These are phyloP conservation scores for Solanum aculeatissimum DNA, from an alignment of 305 asterid genomes.

Conservation along the genomic window DNA sequence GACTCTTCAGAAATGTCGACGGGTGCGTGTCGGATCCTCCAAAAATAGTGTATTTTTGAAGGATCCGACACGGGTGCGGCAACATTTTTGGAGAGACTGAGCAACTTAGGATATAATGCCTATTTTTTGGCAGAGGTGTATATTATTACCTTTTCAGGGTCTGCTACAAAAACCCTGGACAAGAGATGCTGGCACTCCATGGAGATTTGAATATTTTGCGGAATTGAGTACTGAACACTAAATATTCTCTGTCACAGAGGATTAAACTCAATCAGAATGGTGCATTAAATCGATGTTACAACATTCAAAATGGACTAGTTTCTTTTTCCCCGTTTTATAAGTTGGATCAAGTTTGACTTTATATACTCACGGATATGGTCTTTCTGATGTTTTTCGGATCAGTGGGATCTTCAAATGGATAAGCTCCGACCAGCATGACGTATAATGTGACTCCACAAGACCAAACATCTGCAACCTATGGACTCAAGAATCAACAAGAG, in stretches of 20 bases:
- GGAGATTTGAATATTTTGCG: slow-evolving; percentile 57
- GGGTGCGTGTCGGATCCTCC: too few relatives aligned
- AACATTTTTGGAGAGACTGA: too few relatives aligned
- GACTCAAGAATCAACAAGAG: background rate
- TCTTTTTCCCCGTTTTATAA: background rate
- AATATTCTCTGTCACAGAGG: slow-evolving; percentile 44
- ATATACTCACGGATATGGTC: slow-evolving; percentile 51
- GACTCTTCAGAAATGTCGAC: too few relatives aligned
- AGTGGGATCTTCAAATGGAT: slow-evolving; percentile 76
- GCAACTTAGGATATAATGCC: background rate
- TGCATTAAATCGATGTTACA: background rate
- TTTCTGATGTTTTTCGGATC: slow-evolving; percentile 79
- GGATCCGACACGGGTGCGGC: too few relatives aligned
- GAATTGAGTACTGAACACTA: slow-evolving; percentile 70
- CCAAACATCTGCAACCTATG: slow-evolving; percentile 91
- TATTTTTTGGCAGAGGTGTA: background rate
- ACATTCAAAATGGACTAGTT: background rate
- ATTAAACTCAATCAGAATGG: background rate
- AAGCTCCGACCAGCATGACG: slow-evolving; percentile 83
- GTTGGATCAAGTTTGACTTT: background rate
- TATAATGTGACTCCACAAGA: slow-evolving; percentile 87
- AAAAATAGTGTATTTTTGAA: too few relatives aligned
- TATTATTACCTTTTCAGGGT: slow-evolving; percentile 54
- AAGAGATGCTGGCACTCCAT: slow-evolving; percentile 62
- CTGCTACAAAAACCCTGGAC: slow-evolving; percentile 55